These are phyloP conservation scores for Plectranthus barbatus DNA, from an alignment of 257 asterid species.

Conservation along the genomic window DNA sequence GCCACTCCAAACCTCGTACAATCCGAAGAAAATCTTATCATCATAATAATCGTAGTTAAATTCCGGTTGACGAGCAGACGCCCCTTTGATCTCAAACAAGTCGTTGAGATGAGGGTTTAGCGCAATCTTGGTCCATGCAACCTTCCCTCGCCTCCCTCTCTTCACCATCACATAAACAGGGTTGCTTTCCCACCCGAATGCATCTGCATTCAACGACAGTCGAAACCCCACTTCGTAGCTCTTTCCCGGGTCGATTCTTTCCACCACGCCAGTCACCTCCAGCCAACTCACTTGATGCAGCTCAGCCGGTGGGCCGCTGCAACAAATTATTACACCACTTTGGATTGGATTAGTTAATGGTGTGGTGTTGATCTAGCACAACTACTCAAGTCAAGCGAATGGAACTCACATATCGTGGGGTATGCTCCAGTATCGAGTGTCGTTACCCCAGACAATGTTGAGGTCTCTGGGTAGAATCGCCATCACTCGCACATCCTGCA, in stretches of 20 bases:
- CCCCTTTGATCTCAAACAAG: conserved; percentile 8
- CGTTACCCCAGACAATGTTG: conserved; percentile 50
- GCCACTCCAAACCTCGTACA: conserved; percentile 55
- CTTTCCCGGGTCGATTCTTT: conserved; percentile 9
- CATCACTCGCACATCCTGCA: conserved; percentile 11
- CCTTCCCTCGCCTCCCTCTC: conserved; percentile 29
- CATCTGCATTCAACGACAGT: conserved; percentile 31
- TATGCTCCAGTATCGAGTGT: conserved; percentile 41
- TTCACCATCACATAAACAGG: conserved; percentile 43
- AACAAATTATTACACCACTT: not conserved
- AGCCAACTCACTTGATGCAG: conserved; percentile 47
- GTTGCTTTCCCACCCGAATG: conserved; percentile 46
- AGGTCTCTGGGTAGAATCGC: conserved; percentile 25
- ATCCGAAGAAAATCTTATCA: conserved; percentile 25
- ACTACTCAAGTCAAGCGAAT: no score
- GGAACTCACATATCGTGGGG: conserved; percentile 21
- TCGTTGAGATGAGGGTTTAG: conserved; percentile 8
- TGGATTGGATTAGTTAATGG: no score
- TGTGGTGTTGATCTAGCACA: no score
- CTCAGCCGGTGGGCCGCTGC: conserved; percentile 19
- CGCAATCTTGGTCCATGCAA: conserved; percentile 8
- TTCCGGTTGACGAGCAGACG: not conserved
- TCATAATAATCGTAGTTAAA: not conserved
- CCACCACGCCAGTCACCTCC: conserved; percentile 36
- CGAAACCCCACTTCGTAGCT: conserved; percentile 29